Conservation (phyloP, 192 early-diverging fungal species). For the Chytriomyces sp. region DNA sequence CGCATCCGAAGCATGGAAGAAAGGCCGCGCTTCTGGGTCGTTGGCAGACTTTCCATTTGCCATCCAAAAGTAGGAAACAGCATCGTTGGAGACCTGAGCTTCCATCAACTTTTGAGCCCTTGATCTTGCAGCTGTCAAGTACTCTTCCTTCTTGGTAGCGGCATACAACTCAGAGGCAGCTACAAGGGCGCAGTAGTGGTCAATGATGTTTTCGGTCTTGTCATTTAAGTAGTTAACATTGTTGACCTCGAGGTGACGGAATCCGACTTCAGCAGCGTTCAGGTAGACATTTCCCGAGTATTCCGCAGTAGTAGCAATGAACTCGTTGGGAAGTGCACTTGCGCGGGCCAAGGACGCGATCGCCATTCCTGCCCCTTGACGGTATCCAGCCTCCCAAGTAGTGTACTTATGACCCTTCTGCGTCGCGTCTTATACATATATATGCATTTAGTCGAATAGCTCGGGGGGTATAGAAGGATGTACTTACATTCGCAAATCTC, state of each 20-base stretch:
- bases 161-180: conserved; percentile 15
- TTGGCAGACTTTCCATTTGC: background rate
- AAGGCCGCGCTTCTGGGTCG: conserved; percentile 2
- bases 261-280: conserved; percentile 14
- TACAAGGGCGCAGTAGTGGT: conserved; percentile 20
- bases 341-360: conserved; percentile 13
- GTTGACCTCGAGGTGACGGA: conserved; percentile 13
- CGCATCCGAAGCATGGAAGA: conserved; percentile 28
- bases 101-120: background rate
- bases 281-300: conserved; percentile 8
- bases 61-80: conserved; percentile 15
- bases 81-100: conserved; percentile 10
- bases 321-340: background rate
- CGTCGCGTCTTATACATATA: conserved; percentile 6
- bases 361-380: conserved; percentile 14
- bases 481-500: conserved; percentile 20
- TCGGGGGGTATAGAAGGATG: too few relatives aligned
- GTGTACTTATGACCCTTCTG: conserved; percentile 23
- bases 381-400: conserved; percentile 21
- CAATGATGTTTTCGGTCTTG: conserved; percentile 23
- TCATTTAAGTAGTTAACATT: conserved; percentile 13
- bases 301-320: conserved; percentile 6
- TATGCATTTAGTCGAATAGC: too few relatives aligned
- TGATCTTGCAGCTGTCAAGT: background rate
- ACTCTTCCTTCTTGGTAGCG: conserved; percentile 16